A percentile compares a stretch with the other conserved stretches of the same genome.
Evolutionary conservation across 2,329 filamentous ascomycete species (phyloP).

Genomic region (Ascochyta clinopodiicola): DNA sequence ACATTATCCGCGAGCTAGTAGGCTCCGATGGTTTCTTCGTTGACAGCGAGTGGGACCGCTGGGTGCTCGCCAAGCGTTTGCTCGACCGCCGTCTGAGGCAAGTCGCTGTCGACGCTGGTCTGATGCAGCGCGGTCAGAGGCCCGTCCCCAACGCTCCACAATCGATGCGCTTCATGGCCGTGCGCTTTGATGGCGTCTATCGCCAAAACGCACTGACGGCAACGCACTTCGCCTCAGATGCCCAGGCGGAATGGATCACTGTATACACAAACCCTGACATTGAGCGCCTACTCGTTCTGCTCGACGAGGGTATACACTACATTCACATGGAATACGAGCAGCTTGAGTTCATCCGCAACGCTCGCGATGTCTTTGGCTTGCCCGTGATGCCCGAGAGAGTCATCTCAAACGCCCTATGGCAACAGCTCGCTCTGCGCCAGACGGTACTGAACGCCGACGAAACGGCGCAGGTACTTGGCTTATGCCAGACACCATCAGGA

Average conservation of each 20-base stretch:
- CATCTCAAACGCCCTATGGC: constrained; percentile 63
- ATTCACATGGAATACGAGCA: constrained; percentile 66
- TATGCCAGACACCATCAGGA: constrained; percentile 54
- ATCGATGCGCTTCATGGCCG: constrained; percentile 56
- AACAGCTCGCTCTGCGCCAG: constrained; percentile 63
- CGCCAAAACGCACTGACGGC: constrained; percentile 52
- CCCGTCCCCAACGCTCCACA: constrained; percentile 56
- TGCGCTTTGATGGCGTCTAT: constrained; percentile 61
- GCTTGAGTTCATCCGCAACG: constrained; percentile 60
- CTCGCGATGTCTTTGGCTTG: constrained; percentile 60
- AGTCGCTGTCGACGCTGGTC: constrained; percentile 55
- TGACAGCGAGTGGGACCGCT: constrained; percentile 64
- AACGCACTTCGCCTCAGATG: constrained; percentile 50
- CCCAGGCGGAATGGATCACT: constrained; percentile 56
- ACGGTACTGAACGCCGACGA: constrained; percentile 61
- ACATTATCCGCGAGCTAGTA: constrained; percentile 64
- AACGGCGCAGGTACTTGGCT: constrained; percentile 59
- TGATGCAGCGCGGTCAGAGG: constrained; percentile 54
- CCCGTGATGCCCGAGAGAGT: constrained; percentile 63
- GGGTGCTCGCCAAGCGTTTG: constrained; percentile 62
- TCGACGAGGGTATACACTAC: constrained; percentile 67
- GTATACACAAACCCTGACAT: constrained; percentile 62
- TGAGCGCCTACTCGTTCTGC: constrained; percentile 61
- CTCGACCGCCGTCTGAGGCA: constrained; percentile 59
- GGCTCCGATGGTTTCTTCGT: constrained; percentile 66